Evolutionary conservation across 2,329 filamentous ascomycete species (phyloP).

Genomic region (Botrytis deweyae): DNA sequence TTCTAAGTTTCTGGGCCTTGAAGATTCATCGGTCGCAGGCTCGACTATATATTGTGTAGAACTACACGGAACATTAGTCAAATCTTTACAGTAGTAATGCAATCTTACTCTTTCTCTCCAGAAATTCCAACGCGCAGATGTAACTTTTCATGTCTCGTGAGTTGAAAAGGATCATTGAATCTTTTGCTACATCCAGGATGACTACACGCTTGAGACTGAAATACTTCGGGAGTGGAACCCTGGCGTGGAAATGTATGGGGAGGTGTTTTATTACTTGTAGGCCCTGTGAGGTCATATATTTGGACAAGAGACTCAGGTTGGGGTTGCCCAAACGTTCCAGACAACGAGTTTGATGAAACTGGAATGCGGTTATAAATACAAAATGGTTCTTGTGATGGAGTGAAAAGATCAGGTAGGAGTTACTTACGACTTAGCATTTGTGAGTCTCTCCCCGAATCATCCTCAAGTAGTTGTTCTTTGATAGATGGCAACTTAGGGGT

Average conservation of each 20-base stretch:
- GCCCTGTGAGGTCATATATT: neutral
- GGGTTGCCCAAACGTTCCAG: neutral
- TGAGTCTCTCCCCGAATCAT: neutral
- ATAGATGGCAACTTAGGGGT: neutral
- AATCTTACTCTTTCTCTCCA: constrained; percentile 60
- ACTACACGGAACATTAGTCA: no score
- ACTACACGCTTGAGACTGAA: constrained; percentile 50
- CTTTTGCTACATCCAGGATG: constrained; percentile 78
- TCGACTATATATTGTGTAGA: no score
- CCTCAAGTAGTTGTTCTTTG: neutral
- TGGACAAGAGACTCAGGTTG: neutral
- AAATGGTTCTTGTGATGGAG: neutral
- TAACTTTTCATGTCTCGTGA: constrained; percentile 75
- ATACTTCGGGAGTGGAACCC: neutral
- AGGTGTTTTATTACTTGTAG: neutral
- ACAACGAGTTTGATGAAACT: neutral
- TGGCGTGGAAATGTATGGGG: neutral
- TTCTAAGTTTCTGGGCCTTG: no score
- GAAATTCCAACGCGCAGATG: constrained; percentile 93
- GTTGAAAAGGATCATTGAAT: constrained; percentile 94
- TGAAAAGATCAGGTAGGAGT: neutral
- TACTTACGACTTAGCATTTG: neutral
- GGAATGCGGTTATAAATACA: neutral
- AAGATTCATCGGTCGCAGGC: no score
- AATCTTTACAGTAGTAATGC: no score